Conservation (phyloP, 2,329 filamentous ascomycete species). For the Remersonia thermophila region DNA sequence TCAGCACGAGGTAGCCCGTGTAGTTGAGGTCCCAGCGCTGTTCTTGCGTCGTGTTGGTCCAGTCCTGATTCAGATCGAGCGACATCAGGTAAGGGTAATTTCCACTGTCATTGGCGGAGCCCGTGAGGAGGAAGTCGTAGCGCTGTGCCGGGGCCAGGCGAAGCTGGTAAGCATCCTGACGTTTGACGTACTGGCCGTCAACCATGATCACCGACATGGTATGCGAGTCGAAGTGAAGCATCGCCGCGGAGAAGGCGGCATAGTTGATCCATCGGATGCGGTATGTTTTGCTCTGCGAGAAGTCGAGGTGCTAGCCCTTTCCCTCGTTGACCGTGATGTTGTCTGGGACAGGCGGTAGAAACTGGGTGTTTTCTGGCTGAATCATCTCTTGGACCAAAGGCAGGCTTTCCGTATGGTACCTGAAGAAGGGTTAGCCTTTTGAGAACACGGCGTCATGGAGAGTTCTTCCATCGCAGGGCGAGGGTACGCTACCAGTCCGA, state of each 20-base stretch:
- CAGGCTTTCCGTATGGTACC: slow-evolving; percentile 31
- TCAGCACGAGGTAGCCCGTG: slow-evolving; percentile 32
- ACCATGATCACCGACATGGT: slow-evolving; percentile 34
- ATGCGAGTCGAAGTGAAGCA: slow-evolving; percentile 32
- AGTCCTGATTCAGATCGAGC: slow-evolving; percentile 33
- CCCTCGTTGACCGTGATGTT: slow-evolving; percentile 33
- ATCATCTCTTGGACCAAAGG: slow-evolving; percentile 29
- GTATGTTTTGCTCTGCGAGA: slow-evolving; percentile 32
- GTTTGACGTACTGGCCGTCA: slow-evolving; percentile 30
- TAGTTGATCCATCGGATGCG: slow-evolving; percentile 36
- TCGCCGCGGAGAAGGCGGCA: slow-evolving; percentile 29
- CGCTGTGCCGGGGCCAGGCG: slow-evolving; percentile 32
- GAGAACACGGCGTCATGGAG: too few species aligned
- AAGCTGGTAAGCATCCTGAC: slow-evolving; percentile 25
- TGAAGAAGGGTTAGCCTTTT: slow-evolving; percentile 10
- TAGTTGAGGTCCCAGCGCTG: slow-evolving; percentile 26
- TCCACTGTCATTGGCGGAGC: slow-evolving; percentile 21
- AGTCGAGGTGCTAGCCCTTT: slow-evolving; percentile 22
- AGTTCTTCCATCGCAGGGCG: too few species aligned
- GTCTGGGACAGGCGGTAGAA: slow-evolving; percentile 30
- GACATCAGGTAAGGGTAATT: slow-evolving; percentile 34
- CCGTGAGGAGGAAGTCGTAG: slow-evolving; percentile 31
- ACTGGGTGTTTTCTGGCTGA: slow-evolving; percentile 26
- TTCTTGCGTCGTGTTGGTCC: slow-evolving; percentile 17
- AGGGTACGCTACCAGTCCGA: slow-evolving; percentile 23